Percentiles rank a stretch among this genome's conserved stretches.
phyloP scores from a whole-genome alignment of 1,284 basidiomycete species.

The Athelia psychrophila region DNA sequence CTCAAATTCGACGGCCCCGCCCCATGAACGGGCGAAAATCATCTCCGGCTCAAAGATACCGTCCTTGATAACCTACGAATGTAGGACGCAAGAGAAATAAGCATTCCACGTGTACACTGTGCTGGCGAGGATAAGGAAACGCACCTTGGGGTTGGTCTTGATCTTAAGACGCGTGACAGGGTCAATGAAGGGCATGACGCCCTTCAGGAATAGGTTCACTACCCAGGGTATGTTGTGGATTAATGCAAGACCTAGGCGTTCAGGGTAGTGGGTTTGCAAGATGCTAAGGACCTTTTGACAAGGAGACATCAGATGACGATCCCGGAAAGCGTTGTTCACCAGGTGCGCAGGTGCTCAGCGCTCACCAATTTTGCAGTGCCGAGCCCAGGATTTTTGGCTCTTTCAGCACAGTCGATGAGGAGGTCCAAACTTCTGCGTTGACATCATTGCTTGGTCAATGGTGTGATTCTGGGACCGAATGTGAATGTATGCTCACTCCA shows the following conservation, averaged over 20 bases:
- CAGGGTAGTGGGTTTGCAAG: constrained; percentile 88
- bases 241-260: constrained; percentile 85
- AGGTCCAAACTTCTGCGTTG: constrained; percentile 57
- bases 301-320: too few relatives aligned
- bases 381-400: constrained; percentile 74
- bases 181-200: constrained; percentile 80
- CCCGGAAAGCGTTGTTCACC: too few relatives aligned
- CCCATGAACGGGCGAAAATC: constrained; percentile 61
- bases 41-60: constrained; percentile 55
- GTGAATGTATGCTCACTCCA: constrained; percentile 50
- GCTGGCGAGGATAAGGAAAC: background rate
- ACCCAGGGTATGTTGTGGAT: constrained; percentile 85
- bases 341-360: background rate
- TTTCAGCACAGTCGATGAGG: constrained; percentile 84
- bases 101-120: too few relatives aligned
- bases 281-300: constrained; percentile 57
- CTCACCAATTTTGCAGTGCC: constrained; percentile 50
- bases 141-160: constrained; percentile 59
- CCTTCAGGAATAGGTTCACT: constrained; percentile 78
- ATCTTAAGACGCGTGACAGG: constrained; percentile 74
- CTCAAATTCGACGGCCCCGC: constrained; percentile 56
- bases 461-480: too few relatives aligned
- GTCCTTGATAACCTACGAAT: constrained; percentile 49
- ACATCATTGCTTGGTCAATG: too few relatives aligned
- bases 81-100: background rate